Evolutionary conservation across 352 stramenopile genomes (phyloP).

Genomic region (Elongisporangium anandrum): DNA sequence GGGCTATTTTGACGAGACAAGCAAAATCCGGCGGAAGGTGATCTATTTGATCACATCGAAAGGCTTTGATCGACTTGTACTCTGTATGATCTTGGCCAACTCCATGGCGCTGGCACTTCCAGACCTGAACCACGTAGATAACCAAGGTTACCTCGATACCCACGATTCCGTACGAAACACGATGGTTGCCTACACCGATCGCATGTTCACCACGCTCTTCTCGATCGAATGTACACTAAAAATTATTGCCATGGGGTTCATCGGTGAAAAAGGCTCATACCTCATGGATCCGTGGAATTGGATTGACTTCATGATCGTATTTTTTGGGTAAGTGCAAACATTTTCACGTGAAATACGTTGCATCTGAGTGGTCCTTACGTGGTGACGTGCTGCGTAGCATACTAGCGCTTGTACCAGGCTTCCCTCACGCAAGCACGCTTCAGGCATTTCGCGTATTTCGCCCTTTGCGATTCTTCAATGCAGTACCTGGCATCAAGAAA

Average conservation of each 20-base stretch:
- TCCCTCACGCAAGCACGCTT: conserved; percentile 32
- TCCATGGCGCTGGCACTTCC: conserved; percentile 73
- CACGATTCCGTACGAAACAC: conserved; percentile 38
- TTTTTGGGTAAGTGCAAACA: conserved; percentile 31
- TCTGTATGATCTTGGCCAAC: conserved; percentile 76
- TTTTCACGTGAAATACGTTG: background rate
- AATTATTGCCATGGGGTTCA: conserved; percentile 80
- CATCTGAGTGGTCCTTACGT: background rate
- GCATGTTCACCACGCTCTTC: conserved; percentile 63
- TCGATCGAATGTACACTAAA: conserved; percentile 84
- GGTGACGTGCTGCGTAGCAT: conserved; percentile 7
- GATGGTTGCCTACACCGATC: conserved; percentile 42
- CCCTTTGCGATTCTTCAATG: conserved; percentile 44
- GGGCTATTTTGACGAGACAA: conserved; percentile 45
- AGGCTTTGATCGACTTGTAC: conserved; percentile 66
- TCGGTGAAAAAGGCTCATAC: conserved; percentile 58
- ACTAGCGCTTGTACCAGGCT: conserved; percentile 34
- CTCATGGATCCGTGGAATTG: conserved; percentile 86
- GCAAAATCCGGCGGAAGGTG: conserved; percentile 26
- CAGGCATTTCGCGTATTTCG: conserved; percentile 32
- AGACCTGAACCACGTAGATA: conserved; percentile 46
- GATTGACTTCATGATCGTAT: conserved; percentile 87
- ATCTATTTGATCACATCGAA: conserved; percentile 50
- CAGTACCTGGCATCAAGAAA: conserved; percentile 40
- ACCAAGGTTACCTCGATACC: conserved; percentile 23